A percentile compares a stretch with the other conserved stretches of the same genome.
Conservation (phyloP, 2,329 filamentous ascomycete species). For the Fusarium torulosum region DNA sequence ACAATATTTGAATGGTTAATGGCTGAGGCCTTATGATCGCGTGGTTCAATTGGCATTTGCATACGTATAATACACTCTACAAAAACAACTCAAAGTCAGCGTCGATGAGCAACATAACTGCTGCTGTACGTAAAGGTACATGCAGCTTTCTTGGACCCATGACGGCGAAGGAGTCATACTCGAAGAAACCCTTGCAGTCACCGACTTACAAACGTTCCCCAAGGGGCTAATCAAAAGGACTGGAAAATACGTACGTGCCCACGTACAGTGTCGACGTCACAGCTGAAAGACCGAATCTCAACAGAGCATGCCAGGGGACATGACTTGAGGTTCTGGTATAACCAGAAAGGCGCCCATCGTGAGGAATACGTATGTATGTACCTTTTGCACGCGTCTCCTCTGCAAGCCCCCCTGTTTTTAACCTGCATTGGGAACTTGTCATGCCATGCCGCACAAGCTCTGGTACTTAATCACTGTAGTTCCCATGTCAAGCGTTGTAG, state of each 20-base stretch:
- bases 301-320: neutral
- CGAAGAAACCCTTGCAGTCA: slow-evolving; percentile 27
- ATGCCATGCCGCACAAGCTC: slow-evolving; percentile 8
- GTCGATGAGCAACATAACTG: neutral
- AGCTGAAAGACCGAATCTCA: slow-evolving; percentile 4
- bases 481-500: slow-evolving; percentile 5
- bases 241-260: slow-evolving; percentile 38
- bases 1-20: slow-evolving; percentile 2
- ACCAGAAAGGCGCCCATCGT: neutral
- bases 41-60: slow-evolving; percentile 21
- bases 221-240: slow-evolving; percentile 10
- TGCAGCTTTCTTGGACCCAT: slow-evolving; percentile 35
- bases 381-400: slow-evolving; percentile 28
- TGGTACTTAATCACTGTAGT: neutral
- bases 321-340: neutral
- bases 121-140: slow-evolving; percentile 19
- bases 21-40: slow-evolving; percentile 31
- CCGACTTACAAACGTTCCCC: slow-evolving; percentile 34
- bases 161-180: slow-evolving; percentile 41
- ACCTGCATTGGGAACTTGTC: slow-evolving; percentile 22
- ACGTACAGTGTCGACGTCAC: slow-evolving; percentile 44
- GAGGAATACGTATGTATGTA: slow-evolving; percentile 21
- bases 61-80: slow-evolving; percentile 2
- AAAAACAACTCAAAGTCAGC: neutral
- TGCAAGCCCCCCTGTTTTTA: slow-evolving; percentile 20